phyloP scores from a whole-genome alignment of 768 basidiomycete species.

The Psilocybe cyanescens region DNA sequence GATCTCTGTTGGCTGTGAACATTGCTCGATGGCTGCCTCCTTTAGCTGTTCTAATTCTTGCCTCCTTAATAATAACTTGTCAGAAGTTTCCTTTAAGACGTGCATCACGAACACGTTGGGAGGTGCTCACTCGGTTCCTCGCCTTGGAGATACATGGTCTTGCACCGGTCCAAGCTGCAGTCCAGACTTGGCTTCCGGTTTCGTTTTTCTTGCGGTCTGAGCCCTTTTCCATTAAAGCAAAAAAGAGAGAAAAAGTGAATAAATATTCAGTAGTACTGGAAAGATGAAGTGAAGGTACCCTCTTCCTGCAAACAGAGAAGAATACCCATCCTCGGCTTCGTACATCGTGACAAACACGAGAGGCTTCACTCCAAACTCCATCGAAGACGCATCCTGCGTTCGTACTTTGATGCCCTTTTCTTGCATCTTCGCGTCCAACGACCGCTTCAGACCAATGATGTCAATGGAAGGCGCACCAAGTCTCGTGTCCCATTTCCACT shows the following conservation, averaged over 20 bases:
- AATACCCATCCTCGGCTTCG: constrained; percentile 30
- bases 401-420: not conserved
- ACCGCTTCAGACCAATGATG: not conserved
- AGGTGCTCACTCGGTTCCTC: not conserved
- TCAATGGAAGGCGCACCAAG: constrained; percentile 3
- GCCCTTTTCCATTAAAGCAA: not conserved
- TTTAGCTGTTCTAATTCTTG: not conserved
- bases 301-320: constrained; percentile 18
- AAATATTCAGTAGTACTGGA: not conserved
- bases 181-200: not conserved
- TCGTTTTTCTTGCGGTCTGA: not conserved
- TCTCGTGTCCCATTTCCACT: constrained; percentile 1
- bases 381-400: not conserved
- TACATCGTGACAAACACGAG: constrained; percentile 31
- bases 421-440: not conserved
- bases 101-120: too few relatives aligned
- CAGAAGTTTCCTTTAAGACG: too few relatives aligned
- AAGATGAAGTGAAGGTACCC: constrained; percentile 6
- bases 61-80: not conserved
- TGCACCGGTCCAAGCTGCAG: not conserved
- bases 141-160: not conserved
- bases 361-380: not conserved
- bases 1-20: not conserved
- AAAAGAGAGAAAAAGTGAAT: not conserved
- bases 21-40: not conserved